A percentile compares a stretch with the other conserved stretches of the same genome.
Evolutionary conservation across 2,329 filamentous ascomycete genomes (phyloP).

Genomic region (Volutella citrinella): DNA sequence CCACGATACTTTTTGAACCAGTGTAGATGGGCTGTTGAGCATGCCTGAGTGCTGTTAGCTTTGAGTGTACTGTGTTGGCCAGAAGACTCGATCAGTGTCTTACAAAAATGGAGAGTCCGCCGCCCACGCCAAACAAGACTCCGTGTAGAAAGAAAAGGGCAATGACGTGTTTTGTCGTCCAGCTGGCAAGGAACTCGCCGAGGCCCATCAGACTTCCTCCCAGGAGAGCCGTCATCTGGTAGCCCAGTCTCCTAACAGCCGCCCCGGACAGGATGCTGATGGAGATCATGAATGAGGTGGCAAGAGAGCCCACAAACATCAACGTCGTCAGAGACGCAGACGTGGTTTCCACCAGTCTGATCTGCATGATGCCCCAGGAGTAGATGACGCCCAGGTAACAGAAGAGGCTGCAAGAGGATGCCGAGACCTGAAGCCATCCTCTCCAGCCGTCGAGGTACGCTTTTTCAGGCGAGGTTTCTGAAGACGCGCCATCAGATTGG

Average conservation of each 20-base stretch:
- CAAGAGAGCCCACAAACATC: constrained; percentile 27
- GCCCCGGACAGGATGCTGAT: constrained; percentile 19
- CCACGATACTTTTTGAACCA: constrained; percentile 27
- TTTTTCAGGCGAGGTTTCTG: no score
- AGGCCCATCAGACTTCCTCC: constrained; percentile 26
- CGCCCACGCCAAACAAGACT: constrained; percentile 23
- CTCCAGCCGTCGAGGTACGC: constrained; percentile 12
- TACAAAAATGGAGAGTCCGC: constrained; percentile 22
- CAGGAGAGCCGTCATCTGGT: constrained; percentile 19
- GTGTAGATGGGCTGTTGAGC: constrained; percentile 20
- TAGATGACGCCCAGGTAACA: constrained; percentile 30
- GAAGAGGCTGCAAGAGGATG: constrained; percentile 22
- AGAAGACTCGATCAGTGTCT: not conserved
- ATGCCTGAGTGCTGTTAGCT: no score
- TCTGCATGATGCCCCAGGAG: constrained; percentile 30
- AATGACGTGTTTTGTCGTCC: constrained; percentile 19
- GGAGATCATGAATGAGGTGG: constrained; percentile 24
- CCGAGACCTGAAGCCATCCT: constrained; percentile 17
- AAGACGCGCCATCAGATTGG: no score
- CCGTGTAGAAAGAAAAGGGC: constrained; percentile 26
- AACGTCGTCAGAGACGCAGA: constrained; percentile 23
- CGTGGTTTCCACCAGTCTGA: constrained; percentile 22
- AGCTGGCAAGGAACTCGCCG: constrained; percentile 27
- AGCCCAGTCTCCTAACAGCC: constrained; percentile 19
- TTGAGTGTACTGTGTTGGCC: not conserved